A percentile compares a stretch with the other conserved stretches of the same genome.
phyloP scores from a whole-genome alignment of 495 filamentous ascomycete species.

The Cryomyces minteri region DNA sequence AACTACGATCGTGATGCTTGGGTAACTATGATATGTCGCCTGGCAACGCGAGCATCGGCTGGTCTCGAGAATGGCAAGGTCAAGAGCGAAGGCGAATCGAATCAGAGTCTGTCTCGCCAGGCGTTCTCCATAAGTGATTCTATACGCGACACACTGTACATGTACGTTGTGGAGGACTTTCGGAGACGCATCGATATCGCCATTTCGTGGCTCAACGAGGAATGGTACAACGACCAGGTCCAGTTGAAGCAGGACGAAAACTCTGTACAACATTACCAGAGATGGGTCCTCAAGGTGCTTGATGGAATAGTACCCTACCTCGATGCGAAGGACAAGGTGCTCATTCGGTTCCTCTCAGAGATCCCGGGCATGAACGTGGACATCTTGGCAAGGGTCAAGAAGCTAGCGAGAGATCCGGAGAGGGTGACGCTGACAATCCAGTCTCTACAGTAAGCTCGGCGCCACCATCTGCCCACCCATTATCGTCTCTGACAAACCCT shows the following conservation, averaged over 20 bases:
- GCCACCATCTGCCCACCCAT: no score
- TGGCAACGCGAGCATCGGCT: slow-evolving; percentile 64
- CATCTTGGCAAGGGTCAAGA: slow-evolving; percentile 56
- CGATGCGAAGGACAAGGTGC: slow-evolving; percentile 67
- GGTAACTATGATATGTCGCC: slow-evolving; percentile 67
- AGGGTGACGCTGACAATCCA: slow-evolving; percentile 37
- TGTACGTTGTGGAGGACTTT: slow-evolving; percentile 81
- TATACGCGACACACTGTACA: slow-evolving; percentile 64
- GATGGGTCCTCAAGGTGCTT: slow-evolving; percentile 60
- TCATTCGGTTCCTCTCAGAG: slow-evolving; percentile 83
- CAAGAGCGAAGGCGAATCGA: slow-evolving; percentile 10
- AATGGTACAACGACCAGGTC: slow-evolving; percentile 89
- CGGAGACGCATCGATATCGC: slow-evolving; percentile 69
- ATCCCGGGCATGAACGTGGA: slow-evolving; percentile 57
- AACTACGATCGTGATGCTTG: slow-evolving; percentile 78
- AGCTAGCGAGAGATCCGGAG: slow-evolving; percentile 76
- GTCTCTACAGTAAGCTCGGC: slow-evolving; percentile 24
- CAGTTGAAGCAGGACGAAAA: slow-evolving; percentile 24
- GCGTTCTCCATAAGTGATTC: slow-evolving; percentile 34
- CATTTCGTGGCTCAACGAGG: slow-evolving; percentile 84
- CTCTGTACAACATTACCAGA: slow-evolving; percentile 47
- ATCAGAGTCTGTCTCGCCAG: slow-evolving; percentile 1
- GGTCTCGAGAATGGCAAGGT: slow-evolving; percentile 25
- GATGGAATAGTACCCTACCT: slow-evolving; percentile 80
- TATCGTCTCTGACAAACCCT: no score